Percentiles rank a stretch among this genome's conserved stretches.
phyloP scores from a whole-genome alignment of 305 asterid genomes.

The Fraxinus nigra region DNA sequence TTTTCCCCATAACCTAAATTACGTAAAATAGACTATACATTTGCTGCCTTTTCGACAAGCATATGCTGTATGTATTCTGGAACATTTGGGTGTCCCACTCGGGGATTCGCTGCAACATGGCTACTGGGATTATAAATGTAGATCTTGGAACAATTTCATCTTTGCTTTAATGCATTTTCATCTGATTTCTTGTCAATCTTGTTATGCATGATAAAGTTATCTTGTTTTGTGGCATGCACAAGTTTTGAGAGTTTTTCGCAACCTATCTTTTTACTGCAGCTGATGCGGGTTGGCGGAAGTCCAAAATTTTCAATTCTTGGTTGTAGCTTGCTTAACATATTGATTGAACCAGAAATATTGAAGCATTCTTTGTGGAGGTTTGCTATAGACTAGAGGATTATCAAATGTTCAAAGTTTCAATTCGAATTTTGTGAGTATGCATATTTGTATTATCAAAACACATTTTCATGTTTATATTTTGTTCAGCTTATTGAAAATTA shows the following conservation, averaged over 20 bases:
- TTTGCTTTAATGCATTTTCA: not conserved
- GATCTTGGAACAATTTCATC: not conserved
- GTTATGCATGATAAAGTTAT: not conserved
- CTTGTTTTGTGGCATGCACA: not conserved
- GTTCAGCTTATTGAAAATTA: not conserved
- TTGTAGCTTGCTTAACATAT: conserved; percentile 14
- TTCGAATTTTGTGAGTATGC: not conserved
- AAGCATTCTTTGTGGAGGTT: conserved; percentile 12
- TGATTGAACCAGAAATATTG: conserved; percentile 5
- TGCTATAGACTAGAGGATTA: not conserved
- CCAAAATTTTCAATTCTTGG: not conserved
- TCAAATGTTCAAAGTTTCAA: not conserved
- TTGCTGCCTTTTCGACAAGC: not conserved
- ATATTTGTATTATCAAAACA: not conserved
- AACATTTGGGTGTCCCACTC: not conserved
- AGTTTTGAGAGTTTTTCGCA: not conserved
- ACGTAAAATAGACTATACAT: not conserved
- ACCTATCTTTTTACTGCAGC: not conserved
- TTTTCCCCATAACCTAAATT: not conserved
- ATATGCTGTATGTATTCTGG: not conserved
- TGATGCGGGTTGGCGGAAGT: not conserved
- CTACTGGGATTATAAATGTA: not conserved
- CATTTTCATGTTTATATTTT: not conserved
- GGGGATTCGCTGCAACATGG: not conserved
- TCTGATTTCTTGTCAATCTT: not conserved